phyloP scores from a whole-genome alignment of 2,329 filamentous ascomycete species.

The Fonsecaea nubica region DNA sequence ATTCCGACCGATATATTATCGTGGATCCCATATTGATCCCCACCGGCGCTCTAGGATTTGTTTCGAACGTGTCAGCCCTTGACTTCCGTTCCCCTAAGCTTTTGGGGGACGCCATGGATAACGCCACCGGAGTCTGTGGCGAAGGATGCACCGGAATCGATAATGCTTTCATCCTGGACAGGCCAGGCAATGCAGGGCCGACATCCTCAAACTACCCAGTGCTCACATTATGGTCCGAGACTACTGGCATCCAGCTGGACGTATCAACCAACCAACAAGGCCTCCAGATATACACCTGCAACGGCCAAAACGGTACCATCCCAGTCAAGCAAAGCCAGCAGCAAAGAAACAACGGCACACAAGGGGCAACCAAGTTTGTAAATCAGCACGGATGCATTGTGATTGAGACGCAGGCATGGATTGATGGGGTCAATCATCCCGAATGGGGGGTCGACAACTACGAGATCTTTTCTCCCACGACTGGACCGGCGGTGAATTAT shows the following conservation, averaged over 20 bases:
- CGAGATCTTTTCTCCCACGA: conserved; percentile 51
- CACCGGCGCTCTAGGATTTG: conserved; percentile 75
- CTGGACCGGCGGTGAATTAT: conserved; percentile 51
- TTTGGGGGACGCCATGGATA: conserved; percentile 71
- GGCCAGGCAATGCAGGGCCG: conserved; percentile 43
- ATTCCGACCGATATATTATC: conserved; percentile 54
- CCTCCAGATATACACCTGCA: conserved; percentile 87
- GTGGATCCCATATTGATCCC: conserved; percentile 71
- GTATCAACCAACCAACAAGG: conserved; percentile 84
- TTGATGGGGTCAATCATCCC: conserved; percentile 90
- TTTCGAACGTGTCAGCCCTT: conserved; percentile 70
- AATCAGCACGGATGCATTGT: conserved; percentile 82
- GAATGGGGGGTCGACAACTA: conserved; percentile 72
- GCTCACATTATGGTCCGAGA: conserved; percentile 69
- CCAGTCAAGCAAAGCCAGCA: conserved; percentile 51
- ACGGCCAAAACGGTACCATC: conserved; percentile 71
- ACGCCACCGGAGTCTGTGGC: conserved; percentile 76
- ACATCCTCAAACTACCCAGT: conserved; percentile 50
- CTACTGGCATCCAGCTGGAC: conserved; percentile 81
- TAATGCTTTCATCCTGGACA: conserved; percentile 59
- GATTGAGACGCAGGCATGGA: conserved; percentile 91
- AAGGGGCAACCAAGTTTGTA: conserved; percentile 56
- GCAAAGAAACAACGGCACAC: conserved; percentile 62
- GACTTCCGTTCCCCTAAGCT: conserved; percentile 80
- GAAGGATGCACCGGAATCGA: conserved; percentile 84